Evolutionary conservation across 345 rosid genomes (phyloP).

Genomic region (Zanthoxylum bungeanum): DNA sequence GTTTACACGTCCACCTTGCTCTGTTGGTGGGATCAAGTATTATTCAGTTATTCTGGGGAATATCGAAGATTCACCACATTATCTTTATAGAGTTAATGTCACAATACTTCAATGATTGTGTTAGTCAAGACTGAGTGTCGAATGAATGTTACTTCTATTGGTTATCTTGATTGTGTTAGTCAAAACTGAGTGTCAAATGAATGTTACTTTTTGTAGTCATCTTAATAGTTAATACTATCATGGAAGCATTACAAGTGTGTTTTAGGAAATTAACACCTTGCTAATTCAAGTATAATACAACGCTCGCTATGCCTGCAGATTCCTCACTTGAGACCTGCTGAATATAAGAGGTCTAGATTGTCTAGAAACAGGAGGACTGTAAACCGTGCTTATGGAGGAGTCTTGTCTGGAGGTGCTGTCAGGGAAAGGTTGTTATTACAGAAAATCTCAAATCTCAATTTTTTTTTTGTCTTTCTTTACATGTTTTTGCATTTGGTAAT

Average conservation of each 20-base stretch:
- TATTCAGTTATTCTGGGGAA: not conserved
- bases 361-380: constrained; percentile 79
- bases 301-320: constrained; percentile 36
- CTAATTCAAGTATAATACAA: not conserved
- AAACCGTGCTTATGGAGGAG: constrained; percentile 91
- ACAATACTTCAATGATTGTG: not conserved
- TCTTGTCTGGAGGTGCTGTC: constrained; percentile 76
- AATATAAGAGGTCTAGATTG: constrained; percentile 79
- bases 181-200: not conserved
- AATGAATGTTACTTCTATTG: not conserved
- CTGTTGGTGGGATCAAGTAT: not conserved
- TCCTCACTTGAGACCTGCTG: constrained; percentile 86
- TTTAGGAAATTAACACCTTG: not conserved
- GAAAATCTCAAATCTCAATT: not conserved
- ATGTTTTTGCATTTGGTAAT: not conserved
- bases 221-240: not conserved
- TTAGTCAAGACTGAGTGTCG: not conserved
- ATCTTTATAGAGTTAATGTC: not conserved
- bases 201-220: not conserved
- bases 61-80: not conserved
- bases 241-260: not conserved
- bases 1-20: no score
- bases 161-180: no score
- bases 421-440: constrained; percentile 59
- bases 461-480: no score